Evolutionary conservation across 805 yeast genomes (phyloP).

Genomic region (Lachancea waltii): DNA sequence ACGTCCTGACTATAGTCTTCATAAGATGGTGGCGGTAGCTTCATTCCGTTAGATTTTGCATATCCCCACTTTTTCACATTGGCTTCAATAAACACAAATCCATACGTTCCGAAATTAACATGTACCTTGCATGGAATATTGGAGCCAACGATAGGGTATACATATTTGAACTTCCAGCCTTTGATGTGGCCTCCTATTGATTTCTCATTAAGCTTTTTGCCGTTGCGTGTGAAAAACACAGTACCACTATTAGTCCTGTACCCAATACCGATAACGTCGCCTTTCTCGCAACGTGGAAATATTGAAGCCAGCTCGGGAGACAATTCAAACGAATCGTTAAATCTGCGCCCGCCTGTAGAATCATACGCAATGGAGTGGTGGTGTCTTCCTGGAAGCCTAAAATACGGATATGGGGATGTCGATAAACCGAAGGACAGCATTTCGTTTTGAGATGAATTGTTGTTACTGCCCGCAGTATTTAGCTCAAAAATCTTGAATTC

Average conservation of each 20-base stretch:
- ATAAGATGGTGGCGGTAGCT: constrained; percentile 92
- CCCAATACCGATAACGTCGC: constrained; percentile 93
- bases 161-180: constrained; percentile 59
- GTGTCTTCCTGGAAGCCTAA: constrained; percentile 89
- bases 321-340: constrained; percentile 64
- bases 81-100: constrained; percentile 85
- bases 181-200: constrained; percentile 73
- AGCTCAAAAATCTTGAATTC: constrained; percentile 78
- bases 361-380: constrained; percentile 82
- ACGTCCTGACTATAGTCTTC: constrained; percentile 74
- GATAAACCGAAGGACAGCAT: constrained; percentile 71
- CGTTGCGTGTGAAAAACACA: constrained; percentile 89
- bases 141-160: constrained; percentile 89
- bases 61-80: constrained; percentile 94
- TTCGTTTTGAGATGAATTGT: constrained; percentile 35
- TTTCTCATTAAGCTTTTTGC: constrained; percentile 78
- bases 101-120: constrained; percentile 83
- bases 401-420: constrained; percentile 87
- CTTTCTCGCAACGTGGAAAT: constrained; percentile 59
- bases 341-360: constrained; percentile 72
- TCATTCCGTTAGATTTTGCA: constrained; percentile 82
- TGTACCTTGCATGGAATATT: constrained; percentile 75
- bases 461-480: constrained; percentile 44
- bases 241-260: constrained; percentile 78
- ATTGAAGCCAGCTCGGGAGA: constrained; percentile 41